Percentiles rank a stretch among this genome's conserved stretches.
These are phyloP conservation scores for Gossypium rotundifolium DNA, from an alignment of 345 rosid genomes.

Conservation along the genomic window DNA sequence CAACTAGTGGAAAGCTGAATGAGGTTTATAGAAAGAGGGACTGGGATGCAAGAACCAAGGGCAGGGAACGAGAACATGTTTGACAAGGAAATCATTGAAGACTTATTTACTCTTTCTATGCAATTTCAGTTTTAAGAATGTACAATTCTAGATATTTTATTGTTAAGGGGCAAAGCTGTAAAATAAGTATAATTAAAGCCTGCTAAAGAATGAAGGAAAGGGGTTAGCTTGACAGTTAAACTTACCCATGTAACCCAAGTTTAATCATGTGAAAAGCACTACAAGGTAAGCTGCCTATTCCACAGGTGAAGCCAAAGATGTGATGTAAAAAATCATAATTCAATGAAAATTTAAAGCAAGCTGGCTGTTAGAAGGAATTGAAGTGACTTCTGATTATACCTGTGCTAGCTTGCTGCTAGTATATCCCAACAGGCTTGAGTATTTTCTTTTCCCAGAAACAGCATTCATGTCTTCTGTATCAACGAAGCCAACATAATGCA, in stretches of 20 bases:
- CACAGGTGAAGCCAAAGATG: not conserved
- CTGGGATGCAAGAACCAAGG: not conserved
- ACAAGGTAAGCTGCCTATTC: not conserved
- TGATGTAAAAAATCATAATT: not conserved
- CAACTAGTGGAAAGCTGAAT: not conserved
- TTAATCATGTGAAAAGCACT: not conserved
- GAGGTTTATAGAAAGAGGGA: not conserved
- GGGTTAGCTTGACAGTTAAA: not conserved
- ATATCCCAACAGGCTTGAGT: constrained; percentile 69
- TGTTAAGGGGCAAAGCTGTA: not conserved
- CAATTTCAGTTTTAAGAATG: not conserved
- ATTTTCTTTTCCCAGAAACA: constrained; percentile 67
- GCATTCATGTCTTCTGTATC: constrained; percentile 88
- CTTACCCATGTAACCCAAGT: not conserved
- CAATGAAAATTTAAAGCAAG: not conserved
- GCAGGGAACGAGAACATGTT: constrained; percentile 1
- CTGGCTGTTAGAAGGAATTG: not conserved
- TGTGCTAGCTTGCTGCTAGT: constrained; percentile 81
- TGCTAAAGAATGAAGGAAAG: not conserved
- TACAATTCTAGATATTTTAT: not conserved
- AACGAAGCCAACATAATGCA: constrained; percentile 88
- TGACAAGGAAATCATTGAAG: not conserved
- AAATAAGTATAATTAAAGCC: not conserved
- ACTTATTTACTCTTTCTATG: not conserved
- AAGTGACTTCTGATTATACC: constrained; percentile 31